Evolutionary conservation across 768 basidiomycete species (phyloP), one percentile per base, ranked within the genome.

Genomic region (Cyclocybe cylindracea): DNA sequence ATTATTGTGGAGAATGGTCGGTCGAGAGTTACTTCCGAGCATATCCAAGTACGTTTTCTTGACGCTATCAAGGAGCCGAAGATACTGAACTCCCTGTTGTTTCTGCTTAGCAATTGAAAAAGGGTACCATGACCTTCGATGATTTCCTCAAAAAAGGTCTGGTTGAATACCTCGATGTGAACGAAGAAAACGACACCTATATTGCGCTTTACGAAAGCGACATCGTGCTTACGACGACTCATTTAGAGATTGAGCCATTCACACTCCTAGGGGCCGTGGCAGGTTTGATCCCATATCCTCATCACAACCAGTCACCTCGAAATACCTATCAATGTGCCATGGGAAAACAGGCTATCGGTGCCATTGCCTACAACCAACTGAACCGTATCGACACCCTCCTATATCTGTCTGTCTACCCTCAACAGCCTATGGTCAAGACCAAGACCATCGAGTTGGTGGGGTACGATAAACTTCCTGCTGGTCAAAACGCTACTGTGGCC

Each of bases 241-340:
- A 99, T 71, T 84, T 98, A 33, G 97, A 98, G 71, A 98, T 99
- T 53, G 96, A 99, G 64, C 97, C 97, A 1, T 99, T 99, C 71
- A 98, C 97, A 2, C 76, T 99, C 54, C 84, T 99, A 10, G 97
- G 97, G 10, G 97, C 94, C 35, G 97, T 99, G 43, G 97, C 97
- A 4, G 97, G 97, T 41, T 83, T 99, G 24, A 99, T 99, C 64
- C 97, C 97, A 10, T 99, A 99, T 66, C 97, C 97, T 2, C 97
- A 99, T 66, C 97, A 99, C 69, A 99, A 99, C 64, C 97, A 99
- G 65, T 98, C 97, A 4, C 97, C 97, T 2, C 89, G 97, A 48
- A 99, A 99, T 64, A 99, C 97, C 8, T 99, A 99, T 67, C 96
- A 99, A 75, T 99, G 96, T 64, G 96, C 96, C 49, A 99, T 99